Conservation (phyloP, 305 asterid species). For the Solanum aculeatissimum region DNA sequence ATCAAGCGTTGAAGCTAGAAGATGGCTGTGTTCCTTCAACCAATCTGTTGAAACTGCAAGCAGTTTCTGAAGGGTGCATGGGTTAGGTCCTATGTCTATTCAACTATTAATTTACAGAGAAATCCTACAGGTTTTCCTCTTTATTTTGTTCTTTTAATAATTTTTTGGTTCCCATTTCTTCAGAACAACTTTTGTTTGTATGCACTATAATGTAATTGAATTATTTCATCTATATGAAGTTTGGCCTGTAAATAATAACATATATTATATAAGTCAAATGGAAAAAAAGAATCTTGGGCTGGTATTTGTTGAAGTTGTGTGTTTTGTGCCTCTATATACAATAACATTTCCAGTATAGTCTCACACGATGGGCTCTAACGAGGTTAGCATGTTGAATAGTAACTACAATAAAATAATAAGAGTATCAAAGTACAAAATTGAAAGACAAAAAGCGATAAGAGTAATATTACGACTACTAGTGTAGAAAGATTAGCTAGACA, state of each 20-base stretch:
- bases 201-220: neutral
- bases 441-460: neutral
- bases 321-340: neutral
- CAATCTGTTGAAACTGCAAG: conserved; percentile 43
- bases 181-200: neutral
- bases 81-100: neutral
- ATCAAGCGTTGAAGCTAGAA: conserved; percentile 46
- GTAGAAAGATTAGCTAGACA: neutral
- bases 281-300: neutral
- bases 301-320: neutral
- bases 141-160: neutral
- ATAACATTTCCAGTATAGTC: no score
- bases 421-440: no score
- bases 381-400: neutral
- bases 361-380: no score
- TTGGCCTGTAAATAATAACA: neutral
- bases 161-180: neutral
- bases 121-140: neutral
- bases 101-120: neutral
- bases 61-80: conserved; percentile 22
- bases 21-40: conserved; percentile 69
- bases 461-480: neutral
- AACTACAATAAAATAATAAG: neutral
- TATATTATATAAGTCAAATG: neutral
- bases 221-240: neutral